Conservation (phyloP, 768 basidiomycete species). For the Mycena polygramma region DNA sequence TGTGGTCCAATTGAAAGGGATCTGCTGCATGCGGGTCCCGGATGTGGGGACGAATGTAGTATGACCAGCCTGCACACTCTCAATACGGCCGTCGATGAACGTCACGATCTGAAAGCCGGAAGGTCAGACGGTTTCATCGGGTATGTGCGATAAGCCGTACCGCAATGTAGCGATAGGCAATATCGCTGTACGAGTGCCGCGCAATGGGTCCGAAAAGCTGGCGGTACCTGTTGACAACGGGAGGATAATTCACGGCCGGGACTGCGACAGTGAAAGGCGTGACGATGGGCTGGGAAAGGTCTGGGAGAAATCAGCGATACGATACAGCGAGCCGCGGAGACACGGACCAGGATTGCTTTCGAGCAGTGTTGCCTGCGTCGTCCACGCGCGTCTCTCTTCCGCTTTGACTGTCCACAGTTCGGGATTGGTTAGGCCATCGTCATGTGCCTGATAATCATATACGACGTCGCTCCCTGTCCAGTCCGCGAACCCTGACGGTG, state of each 20-base stretch:
- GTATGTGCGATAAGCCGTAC: too few species aligned
- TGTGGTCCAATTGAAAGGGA: background rate
- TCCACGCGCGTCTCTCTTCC: constrained; percentile 22
- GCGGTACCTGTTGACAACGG: background rate
- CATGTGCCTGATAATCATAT: constrained; percentile 19
- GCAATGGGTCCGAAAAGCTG: background rate
- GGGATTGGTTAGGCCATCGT: constrained; percentile 16
- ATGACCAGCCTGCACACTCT: constrained; percentile 1
- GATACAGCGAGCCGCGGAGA: too few species aligned
- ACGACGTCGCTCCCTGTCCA: background rate
- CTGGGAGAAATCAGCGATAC: background rate
- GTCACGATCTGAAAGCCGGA: too few species aligned
- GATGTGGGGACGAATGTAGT: constrained; percentile 9
- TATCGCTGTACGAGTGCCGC: background rate
- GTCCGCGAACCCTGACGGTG: background rate
- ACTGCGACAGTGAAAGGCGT: constrained; percentile 17
- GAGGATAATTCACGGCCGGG: constrained; percentile 25
- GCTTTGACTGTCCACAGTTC: constrained; percentile 23
- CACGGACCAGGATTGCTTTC: constrained; percentile 14
- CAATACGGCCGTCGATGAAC: constrained; percentile 13
- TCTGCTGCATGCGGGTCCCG: background rate
- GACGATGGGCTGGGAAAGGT: constrained; percentile 10
- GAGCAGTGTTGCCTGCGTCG: constrained; percentile 15
- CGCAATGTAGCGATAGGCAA: constrained; percentile 12
- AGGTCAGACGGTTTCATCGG: too few species aligned